Base-by-base conservation (phyloP, 352 stramenopile species). In the Pythium volutum region DNA sequence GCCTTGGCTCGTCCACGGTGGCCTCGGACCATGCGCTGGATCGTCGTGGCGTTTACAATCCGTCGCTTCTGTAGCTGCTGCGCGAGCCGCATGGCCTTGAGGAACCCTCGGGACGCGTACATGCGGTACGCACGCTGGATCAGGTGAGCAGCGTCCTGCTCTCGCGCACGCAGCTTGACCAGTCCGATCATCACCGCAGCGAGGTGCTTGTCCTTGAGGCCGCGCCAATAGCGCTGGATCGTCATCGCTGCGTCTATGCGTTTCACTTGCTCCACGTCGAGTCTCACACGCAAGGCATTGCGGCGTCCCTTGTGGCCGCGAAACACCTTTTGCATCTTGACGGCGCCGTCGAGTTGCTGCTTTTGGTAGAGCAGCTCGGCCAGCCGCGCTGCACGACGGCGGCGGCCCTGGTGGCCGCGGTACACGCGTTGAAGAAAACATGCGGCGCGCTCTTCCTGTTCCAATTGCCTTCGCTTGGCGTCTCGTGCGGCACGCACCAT, bases 1-100 rank as follows among this genome's bases (percentile, higher is more conserved):
- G 61, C 67, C 27, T 74, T 57, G 12, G 73, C 79, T 23, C 90
- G 81, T 0, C 79, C 90, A 46, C 88, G 88, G 47, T 97, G 79
- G 1, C 90, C 90, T 29, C 90, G 75, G 12, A 89, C 68, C 4
- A 97, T 51, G 2, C 84, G 73, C 62, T 97, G 89, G 38, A 97
- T 86, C 22, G 75, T 63, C 0, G 53, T 75, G n/a, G 85, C 76
- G 8, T 79, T 77, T 20, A 69, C 29, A 3, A 80, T 25, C 7
- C 73, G 71, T 55, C 58, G 71, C n/a, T 61, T 41, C 41, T 93
- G 79, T 3, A 76, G 59, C 7, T 77, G 43, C 55, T 84, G 62
- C 0, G 80, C 73, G 12, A 86, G 33, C 3, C 72, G 76, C 71
- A 91, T 82, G 0, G 84, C 69, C 34, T 83, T 77, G 55, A 84